These are phyloP conservation scores for Immersiella caudata DNA, from an alignment of 495 filamentous ascomycete species.

Conservation along the genomic window DNA sequence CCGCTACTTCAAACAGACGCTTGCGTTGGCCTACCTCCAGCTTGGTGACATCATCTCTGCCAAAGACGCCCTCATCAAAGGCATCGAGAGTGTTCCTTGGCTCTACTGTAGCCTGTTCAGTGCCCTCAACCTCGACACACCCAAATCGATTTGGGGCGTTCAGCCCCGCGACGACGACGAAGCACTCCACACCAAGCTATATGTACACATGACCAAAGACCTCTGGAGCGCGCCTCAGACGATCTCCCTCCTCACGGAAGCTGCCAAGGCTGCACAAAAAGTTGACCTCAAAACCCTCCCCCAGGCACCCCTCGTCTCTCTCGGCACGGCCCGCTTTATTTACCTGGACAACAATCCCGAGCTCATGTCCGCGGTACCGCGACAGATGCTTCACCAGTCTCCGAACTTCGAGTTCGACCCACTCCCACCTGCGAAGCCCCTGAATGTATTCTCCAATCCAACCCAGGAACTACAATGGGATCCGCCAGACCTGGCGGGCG, in stretches of 20 bases:
- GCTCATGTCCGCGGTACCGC: constrained; percentile 64
- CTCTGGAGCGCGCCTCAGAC: constrained; percentile 86
- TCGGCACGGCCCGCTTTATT: constrained; percentile 75
- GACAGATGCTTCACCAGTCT: constrained; percentile 47
- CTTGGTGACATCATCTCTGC: constrained; percentile 66
- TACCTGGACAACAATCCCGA: constrained; percentile 72
- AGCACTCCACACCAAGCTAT: constrained; percentile 74
- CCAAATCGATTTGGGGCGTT: constrained; percentile 79
- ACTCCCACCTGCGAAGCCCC: constrained; percentile 57
- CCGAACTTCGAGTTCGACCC: constrained; percentile 70
- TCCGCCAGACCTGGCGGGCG: background rate
- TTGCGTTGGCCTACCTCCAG: constrained; percentile 72
- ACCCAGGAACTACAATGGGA: constrained; percentile 41
- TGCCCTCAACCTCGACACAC: constrained; percentile 72
- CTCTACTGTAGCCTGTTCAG: constrained; percentile 75
- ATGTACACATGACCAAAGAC: constrained; percentile 78
- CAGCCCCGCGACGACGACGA: constrained; percentile 69
- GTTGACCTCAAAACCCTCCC: constrained; percentile 53
- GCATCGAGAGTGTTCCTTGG: constrained; percentile 80
- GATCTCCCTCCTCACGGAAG: constrained; percentile 69
- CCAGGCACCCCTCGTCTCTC: constrained; percentile 26
- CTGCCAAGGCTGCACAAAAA: constrained; percentile 59
- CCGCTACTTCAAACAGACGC: constrained; percentile 68
- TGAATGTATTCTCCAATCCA: constrained; percentile 52
- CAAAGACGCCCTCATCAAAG: constrained; percentile 60